Evolutionary conservation across 257 asterid genomes (phyloP).

Genomic region (Hygrophila difformis): DNA sequence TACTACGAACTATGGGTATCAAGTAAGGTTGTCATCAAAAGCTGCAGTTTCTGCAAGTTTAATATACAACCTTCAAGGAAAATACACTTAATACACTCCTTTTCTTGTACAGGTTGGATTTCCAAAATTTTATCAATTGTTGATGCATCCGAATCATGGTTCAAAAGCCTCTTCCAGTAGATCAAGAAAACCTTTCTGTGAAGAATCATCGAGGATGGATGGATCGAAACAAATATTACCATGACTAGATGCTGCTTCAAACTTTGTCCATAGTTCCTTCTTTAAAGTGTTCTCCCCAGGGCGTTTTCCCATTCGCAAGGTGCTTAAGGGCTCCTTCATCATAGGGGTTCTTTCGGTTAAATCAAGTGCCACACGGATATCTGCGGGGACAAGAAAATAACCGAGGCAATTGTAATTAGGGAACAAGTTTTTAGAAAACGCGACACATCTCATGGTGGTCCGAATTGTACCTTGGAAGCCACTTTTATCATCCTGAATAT

Average conservation of each 20-base stretch:
- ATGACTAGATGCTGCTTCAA: constrained; percentile 71
- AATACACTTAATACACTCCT: neutral
- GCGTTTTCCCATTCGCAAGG: constrained; percentile 41
- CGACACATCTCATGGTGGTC: too few relatives aligned
- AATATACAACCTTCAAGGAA: too few relatives aligned
- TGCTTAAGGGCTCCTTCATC: constrained; percentile 38
- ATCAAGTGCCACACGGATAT: constrained; percentile 20
- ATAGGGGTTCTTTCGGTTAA: constrained; percentile 56
- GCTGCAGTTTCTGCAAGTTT: constrained; percentile 7
- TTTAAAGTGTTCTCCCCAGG: constrained; percentile 98
- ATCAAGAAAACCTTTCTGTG: constrained; percentile 65
- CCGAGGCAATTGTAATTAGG: constrained; percentile 2
- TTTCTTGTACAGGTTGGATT: neutral
- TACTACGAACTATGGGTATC: too few relatives aligned
- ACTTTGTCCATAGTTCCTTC: constrained; percentile 79
- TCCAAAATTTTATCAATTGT: constrained; percentile 7
- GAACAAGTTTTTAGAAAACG: neutral
- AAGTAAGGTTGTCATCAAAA: neutral
- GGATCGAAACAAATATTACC: constrained; percentile 23
- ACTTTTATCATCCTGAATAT: constrained; percentile 11
- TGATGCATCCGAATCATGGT: constrained; percentile 10
- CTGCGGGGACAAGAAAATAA: constrained; percentile 21
- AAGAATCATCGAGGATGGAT: constrained; percentile 18
- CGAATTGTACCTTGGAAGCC: constrained; percentile 13
- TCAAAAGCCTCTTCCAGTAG: constrained; percentile 62